Evolutionary conservation across 345 rosid genomes (phyloP), one percentile per base, ranked within the genome.

Genomic region (Hevea brasiliensis): DNA sequence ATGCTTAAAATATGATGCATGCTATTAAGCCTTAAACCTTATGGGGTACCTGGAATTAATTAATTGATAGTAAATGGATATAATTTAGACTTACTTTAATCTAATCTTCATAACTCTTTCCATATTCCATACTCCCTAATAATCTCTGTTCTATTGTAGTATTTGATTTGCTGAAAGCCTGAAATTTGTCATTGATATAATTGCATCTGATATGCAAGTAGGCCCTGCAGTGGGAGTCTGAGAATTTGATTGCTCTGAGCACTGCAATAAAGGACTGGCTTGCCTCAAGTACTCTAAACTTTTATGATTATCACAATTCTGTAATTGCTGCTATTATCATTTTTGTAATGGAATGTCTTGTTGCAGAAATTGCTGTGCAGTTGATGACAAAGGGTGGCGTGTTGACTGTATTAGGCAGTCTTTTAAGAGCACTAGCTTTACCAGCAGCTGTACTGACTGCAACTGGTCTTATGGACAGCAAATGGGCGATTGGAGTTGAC

Each of bases 181-280:
- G 51, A 24, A 65, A n/a, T 20, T 32, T 32, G 41, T 44, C 68
- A 61, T n/a, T 56, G 37, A 62, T 47, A 29, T 78, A 35, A 37
- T 13, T 76, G 58, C 63, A 53, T 44, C 60, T 41, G 65, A 74
- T 72, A 60, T 74, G 23, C 76, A 88, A 87, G 89, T 88, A 85
- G 68, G 83, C 81, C 26, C 79, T 86, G 61, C 72, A 41, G 50
- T 88, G 92, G 92, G 90, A 88, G 74, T 74, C 92, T 8, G 56
- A 80, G 72, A 74, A 79, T 42, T 67, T 88, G 79, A 81, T 80
- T 70, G 85, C 80, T 26, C 47, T 88, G 66, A 85, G 83, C 90
- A 79, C 77, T 10, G 84, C 83, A 44, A 75, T 86, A 61, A 67
- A 74, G 74, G 87, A 86, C 63, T 86, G 85, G 86, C 80, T 88